Evolutionary conservation across 257 asterid genomes (phyloP), one percentile per base, ranked within the genome.

Genomic region (Vinca minor): DNA sequence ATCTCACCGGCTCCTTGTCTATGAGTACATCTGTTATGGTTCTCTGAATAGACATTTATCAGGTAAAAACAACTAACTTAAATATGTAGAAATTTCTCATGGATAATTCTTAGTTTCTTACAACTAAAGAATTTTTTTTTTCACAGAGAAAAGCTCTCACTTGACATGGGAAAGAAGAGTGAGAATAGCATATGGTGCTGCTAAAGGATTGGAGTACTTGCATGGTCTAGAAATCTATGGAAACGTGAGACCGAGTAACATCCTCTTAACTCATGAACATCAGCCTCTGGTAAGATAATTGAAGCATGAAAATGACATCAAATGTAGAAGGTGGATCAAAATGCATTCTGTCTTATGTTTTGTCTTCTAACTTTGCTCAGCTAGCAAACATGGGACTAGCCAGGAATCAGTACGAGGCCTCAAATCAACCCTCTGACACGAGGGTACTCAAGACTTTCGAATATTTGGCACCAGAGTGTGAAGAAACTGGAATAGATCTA

Each of bases 381-480:
- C 66, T 83, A 45, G 77, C 77, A 1, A 81, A 79, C 66, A 79
- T 79, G 21, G 94, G 89, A 49, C 63, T 81, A 14, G 44, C 62
- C 4, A 66, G 46, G 3, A 83, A 79, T 57, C 82, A 66, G 63
- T 85, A 79, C 47, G 87, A 83, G 74, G 81, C 71, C 17, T 66
- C 66, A 58, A 79, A 77, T 42, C 81, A 69, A 63, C 68, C 80
- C 4, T 76, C 74, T 0, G 74, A 50, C 46, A 72, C 65, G 5
- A 69, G 79, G 34, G 87, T 76, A 12, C 39, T 83, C 35, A 83
- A 63, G 77, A 73, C 83, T 8, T 81, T 83, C 11, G 83, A 85
- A 36, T 79, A 81, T 79, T 61, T 85, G 17, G 85, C 89, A 45
- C 93, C 89, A 21, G 93, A 81, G 41, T 85, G 78, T 64, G 74